Evolutionary conservation across 192 early-diverging fungal species (phyloP).

Genomic region (Irineochytrium annulatum): DNA sequence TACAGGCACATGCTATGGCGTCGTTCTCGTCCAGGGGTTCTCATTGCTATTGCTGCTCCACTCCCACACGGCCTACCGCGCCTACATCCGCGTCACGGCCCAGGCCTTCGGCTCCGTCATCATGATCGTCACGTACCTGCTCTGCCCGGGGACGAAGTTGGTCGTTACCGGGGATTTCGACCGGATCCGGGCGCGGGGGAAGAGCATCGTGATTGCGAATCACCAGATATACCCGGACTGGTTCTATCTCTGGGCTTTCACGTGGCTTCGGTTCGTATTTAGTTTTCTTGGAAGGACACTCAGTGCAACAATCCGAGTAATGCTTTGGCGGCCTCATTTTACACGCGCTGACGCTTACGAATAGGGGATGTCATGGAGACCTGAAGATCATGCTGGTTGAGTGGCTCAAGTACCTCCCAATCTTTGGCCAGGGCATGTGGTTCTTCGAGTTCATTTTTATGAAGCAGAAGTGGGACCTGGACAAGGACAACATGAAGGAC

Average conservation of each 20-base stretch:
- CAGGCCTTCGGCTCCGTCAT: conserved; percentile 28
- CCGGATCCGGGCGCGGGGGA: conserved; percentile 10
- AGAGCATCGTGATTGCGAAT: conserved; percentile 44
- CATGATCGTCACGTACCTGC: conserved; percentile 31
- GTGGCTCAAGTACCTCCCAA: conserved; percentile 73
- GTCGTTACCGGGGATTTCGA: conserved; percentile 44
- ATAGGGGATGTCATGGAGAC: conserved; percentile 69
- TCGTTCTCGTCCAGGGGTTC: conserved; percentile 23
- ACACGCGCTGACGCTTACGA: no score
- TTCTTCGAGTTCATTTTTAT: conserved; percentile 94
- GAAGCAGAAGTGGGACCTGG: conserved; percentile 78
- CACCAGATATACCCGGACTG: conserved; percentile 44
- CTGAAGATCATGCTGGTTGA: conserved; percentile 91
- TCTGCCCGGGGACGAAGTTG: conserved; percentile 31
- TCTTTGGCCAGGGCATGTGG: conserved; percentile 85
- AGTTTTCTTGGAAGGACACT: no score
- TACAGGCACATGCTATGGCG: conserved; percentile 9
- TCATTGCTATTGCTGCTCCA: conserved; percentile 20
- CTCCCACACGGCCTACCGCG: conserved; percentile 28
- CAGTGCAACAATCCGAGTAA: no score
- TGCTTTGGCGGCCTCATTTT: no score
- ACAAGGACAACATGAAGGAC: conserved; percentile 55
- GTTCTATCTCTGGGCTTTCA: conserved; percentile 58
- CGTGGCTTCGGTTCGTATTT: conserved; percentile 24
- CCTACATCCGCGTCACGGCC: conserved; percentile 34